Evolutionary conservation across 2,329 filamentous ascomycete species (phyloP).

Genomic region (Cercospora sp.): DNA sequence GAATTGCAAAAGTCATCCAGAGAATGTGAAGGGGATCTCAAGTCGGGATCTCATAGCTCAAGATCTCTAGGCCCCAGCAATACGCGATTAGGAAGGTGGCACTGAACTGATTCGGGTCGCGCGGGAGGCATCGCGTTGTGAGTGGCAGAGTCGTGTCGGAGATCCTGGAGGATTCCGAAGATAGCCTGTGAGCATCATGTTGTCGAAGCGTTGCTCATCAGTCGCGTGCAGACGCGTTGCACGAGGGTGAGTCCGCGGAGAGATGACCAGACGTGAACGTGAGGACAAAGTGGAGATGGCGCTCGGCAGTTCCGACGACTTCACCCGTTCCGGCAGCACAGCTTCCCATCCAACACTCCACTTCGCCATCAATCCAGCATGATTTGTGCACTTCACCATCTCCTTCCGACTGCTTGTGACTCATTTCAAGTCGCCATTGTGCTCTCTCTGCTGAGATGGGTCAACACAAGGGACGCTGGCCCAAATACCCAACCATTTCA

Average conservation of each 20-base stretch:
- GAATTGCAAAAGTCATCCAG: neutral
- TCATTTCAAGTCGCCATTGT: neutral
- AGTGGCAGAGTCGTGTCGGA: neutral
- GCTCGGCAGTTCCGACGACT: neutral
- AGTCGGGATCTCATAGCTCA: neutral
- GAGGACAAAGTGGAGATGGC: neutral
- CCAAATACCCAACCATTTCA: neutral
- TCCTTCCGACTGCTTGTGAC: neutral
- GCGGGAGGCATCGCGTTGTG: neutral
- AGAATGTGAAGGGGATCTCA: neutral
- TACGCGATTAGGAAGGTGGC: slow-evolving; percentile 2
- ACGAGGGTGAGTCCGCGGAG: neutral
- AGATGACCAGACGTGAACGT: neutral
- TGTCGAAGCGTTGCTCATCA: neutral
- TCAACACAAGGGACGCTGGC: neutral
- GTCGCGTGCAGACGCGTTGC: neutral
- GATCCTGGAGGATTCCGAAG: neutral
- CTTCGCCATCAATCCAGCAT: neutral
- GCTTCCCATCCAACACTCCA: neutral
- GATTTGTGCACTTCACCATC: neutral
- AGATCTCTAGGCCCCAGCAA: neutral
- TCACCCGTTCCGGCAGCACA: neutral
- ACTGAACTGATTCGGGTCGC: neutral
- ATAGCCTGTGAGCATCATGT: neutral
- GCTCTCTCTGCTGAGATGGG: neutral